These are phyloP conservation scores for Acer campestre DNA, from an alignment of 345 rosid species.

Conservation along the genomic window DNA sequence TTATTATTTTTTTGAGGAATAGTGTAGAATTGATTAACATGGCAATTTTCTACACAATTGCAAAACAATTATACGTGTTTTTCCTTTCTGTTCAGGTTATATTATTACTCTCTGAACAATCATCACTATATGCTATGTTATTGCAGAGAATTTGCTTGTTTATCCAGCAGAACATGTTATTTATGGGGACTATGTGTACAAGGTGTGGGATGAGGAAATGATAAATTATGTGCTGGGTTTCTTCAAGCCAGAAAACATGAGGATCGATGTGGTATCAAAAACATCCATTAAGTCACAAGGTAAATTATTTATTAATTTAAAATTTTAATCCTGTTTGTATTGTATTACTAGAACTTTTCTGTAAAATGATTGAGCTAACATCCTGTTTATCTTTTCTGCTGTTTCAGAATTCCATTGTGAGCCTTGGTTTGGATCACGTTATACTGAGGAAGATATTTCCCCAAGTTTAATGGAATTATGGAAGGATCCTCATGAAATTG, in stretches of 20 bases:
- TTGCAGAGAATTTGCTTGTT: conserved; percentile 81
- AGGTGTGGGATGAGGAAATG: conserved; percentile 84
- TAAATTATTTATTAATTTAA: conserved; percentile 19
- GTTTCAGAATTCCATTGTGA: conserved; percentile 66
- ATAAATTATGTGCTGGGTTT: conserved; percentile 59
- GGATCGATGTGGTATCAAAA: conserved; percentile 92
- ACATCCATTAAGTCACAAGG: conserved; percentile 62
- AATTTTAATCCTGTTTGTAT: neutral
- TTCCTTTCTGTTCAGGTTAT: neutral
- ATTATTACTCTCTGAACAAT: conserved; percentile 16
- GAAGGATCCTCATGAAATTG: conserved; percentile 77
- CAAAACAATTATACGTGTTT: neutral
- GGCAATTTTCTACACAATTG: neutral
- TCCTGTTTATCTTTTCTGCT: conserved; percentile 15
- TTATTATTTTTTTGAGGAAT: too few relatives aligned
- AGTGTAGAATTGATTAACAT: neutral
- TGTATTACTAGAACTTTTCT: neutral
- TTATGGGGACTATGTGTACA: conserved; percentile 76
- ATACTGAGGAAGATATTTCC: conserved; percentile 69
- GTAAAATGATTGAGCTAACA: conserved; percentile 11
- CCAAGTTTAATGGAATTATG: conserved; percentile 67
- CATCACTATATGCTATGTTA: conserved; percentile 7
- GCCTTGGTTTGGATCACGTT: conserved; percentile 92
- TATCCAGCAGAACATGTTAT: conserved; percentile 89
- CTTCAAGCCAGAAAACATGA: conserved; percentile 87